Conservation (phyloP, 2,329 filamentous ascomycete species). For the Aspergillus ochraceus region DNA sequence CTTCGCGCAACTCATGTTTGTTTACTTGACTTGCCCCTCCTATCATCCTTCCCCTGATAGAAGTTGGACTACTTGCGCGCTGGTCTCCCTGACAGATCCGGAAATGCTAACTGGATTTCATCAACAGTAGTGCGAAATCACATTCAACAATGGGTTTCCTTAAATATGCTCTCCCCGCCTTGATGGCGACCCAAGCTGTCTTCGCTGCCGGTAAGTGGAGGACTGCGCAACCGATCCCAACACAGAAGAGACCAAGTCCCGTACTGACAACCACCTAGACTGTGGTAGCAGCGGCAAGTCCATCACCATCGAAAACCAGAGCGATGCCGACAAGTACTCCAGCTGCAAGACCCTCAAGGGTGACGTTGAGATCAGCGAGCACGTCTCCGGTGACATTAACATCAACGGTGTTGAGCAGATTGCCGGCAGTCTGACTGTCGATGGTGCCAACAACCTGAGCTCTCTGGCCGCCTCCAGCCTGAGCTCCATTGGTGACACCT, state of each 20-base stretch:
- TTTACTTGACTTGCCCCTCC: background rate
- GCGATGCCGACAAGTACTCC: constrained; percentile 62
- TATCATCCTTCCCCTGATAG: background rate
- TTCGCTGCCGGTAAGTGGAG: constrained; percentile 45
- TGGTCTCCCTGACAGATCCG: too few relatives aligned
- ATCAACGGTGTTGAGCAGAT: constrained; percentile 64
- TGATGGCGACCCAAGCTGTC: constrained; percentile 55
- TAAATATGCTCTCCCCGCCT: constrained; percentile 57
- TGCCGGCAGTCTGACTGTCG: constrained; percentile 54
- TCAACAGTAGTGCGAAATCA: constrained; percentile 2
- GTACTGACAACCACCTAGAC: constrained; percentile 15
- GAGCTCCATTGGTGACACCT: constrained; percentile 65
- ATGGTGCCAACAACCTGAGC: constrained; percentile 61
- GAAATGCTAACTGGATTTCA: background rate
- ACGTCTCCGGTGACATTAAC: constrained; percentile 57
- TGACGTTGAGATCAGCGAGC: constrained; percentile 63
- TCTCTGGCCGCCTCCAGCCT: constrained; percentile 64
- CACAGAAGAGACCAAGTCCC: background rate
- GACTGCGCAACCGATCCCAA: background rate
- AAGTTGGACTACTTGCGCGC: background rate
- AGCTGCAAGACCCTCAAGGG: constrained; percentile 69
- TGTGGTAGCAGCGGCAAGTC: constrained; percentile 24
- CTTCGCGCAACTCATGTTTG: background rate
- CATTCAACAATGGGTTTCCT: constrained; percentile 49
- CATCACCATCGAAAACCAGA: constrained; percentile 59